A percentile compares a stretch with the other conserved stretches of the same genome.
Conservation (phyloP, 2,329 filamentous ascomycete species). For the Phaeomoniella chlamydospora region DNA sequence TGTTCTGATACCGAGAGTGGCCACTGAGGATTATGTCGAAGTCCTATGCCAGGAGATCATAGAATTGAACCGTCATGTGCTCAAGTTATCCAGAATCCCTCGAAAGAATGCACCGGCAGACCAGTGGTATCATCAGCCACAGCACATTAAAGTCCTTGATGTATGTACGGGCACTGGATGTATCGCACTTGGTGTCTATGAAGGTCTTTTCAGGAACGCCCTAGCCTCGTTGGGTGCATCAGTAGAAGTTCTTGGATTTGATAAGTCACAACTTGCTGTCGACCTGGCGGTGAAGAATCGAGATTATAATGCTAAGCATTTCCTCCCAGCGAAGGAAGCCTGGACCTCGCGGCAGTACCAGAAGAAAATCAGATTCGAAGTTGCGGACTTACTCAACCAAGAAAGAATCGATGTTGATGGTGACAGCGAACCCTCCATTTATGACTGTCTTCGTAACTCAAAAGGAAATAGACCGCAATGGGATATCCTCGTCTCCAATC, state of each 20-base stretch:
- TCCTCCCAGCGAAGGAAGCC: constrained; percentile 1
- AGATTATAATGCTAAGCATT: background rate
- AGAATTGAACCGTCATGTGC: background rate
- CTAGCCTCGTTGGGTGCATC: background rate
- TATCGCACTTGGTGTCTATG: constrained; percentile 63
- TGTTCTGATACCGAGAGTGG: constrained; percentile 69
- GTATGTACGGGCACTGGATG: constrained; percentile 86
- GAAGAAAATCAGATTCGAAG: background rate
- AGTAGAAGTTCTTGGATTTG: constrained; percentile 48
- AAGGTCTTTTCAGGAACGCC: constrained; percentile 30
- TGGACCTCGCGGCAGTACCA: background rate
- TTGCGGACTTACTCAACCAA: background rate
- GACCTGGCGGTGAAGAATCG: constrained; percentile 33
- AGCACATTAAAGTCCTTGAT: constrained; percentile 54
- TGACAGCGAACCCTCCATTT: background rate
- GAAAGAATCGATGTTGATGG: background rate
- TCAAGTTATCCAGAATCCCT: background rate
- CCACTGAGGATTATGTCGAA: constrained; percentile 10
- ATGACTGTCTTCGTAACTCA: background rate
- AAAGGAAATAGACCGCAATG: constrained; percentile 8
- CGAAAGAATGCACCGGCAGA: background rate
- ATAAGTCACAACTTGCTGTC: constrained; percentile 55
- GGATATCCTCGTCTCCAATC: constrained; percentile 73
- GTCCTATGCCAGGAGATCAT: background rate
- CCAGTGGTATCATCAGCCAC: background rate